Evolutionary conservation across 495 filamentous ascomycete genomes (phyloP).

Genomic region (Podospora tetraspora): DNA sequence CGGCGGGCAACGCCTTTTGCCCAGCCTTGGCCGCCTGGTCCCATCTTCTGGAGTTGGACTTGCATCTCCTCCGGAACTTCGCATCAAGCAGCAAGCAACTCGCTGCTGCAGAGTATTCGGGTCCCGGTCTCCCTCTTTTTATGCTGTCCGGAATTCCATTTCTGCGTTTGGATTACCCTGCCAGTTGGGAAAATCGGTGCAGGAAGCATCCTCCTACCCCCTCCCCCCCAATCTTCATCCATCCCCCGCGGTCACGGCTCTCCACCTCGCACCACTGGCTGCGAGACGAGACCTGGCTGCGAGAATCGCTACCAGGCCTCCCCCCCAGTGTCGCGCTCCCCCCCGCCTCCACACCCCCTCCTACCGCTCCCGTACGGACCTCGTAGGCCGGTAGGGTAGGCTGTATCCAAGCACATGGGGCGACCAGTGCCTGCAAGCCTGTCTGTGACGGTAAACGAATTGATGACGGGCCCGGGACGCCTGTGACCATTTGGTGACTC

Average conservation of each 20-base stretch:
- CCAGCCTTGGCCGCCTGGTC: not conserved
- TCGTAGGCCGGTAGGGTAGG: not conserved
- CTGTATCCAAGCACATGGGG: conserved; percentile 16
- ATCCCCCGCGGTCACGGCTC: conserved; percentile 3
- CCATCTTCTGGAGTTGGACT: not conserved
- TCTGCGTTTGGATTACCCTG: no score
- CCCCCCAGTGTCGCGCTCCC: not conserved
- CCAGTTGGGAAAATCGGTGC: no score
- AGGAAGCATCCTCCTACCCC: no score
- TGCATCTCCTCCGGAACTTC: not conserved
- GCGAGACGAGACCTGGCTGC: conserved; percentile 24
- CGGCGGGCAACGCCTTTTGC: not conserved
- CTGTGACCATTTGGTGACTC: conserved; percentile 28
- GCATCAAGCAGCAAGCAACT: not conserved
- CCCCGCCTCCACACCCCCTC: not conserved
- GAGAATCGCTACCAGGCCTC: conserved; percentile 17
- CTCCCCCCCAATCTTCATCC: not conserved
- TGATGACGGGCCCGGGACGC: conserved; percentile 21
- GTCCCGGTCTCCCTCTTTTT: not conserved
- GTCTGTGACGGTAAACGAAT: conserved; percentile 27
- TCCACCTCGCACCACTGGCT: conserved; percentile 18
- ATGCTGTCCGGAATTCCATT: not conserved
- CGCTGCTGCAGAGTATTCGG: not conserved
- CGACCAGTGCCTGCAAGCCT: conserved; percentile 18
- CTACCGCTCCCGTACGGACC: not conserved